Evolutionary conservation across 2,329 filamentous ascomycete genomes (phyloP).

Genomic region (Chaetothyriales sp.): DNA sequence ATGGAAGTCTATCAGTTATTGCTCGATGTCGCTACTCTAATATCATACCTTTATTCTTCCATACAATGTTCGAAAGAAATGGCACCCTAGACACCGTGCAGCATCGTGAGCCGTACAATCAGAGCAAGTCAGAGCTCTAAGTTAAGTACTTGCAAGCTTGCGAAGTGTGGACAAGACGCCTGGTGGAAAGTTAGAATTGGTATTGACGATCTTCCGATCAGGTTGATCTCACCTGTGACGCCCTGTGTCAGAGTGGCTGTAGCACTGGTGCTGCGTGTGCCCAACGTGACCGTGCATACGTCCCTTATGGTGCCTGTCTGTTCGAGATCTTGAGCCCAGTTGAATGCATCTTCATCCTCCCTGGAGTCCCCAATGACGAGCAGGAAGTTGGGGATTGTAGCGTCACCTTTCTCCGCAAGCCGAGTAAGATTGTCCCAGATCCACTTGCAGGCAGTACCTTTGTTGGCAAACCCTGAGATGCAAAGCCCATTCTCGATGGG

Average conservation of each 20-base stretch:
- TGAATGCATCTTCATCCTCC: constrained; percentile 87
- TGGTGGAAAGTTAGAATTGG: not conserved
- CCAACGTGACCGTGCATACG: constrained; percentile 75
- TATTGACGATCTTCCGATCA: not conserved
- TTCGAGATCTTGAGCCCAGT: constrained; percentile 73
- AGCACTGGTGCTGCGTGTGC: constrained; percentile 77
- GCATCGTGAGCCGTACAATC: not conserved
- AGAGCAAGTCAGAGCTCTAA: not conserved
- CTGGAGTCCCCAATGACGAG: constrained; percentile 82
- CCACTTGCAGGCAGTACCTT: constrained; percentile 64
- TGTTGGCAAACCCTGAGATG: constrained; percentile 78
- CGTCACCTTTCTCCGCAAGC: constrained; percentile 32
- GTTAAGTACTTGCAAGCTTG: not conserved
- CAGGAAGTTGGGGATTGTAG: constrained; percentile 57
- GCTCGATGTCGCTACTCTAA: not conserved
- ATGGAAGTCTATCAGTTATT: too few species aligned
- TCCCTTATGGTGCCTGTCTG: constrained; percentile 47
- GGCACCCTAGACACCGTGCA: not conserved
- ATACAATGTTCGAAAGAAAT: not conserved
- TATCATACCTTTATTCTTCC: not conserved
- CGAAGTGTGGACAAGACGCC: not conserved
- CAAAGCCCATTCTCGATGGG: constrained; percentile 66
- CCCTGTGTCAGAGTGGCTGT: constrained; percentile 76
- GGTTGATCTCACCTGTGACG: constrained; percentile 53
- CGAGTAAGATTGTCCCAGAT: constrained; percentile 51